Evolutionary conservation across 208 protist genomes (phyloP).

Genomic region (Wallacemonas sp.): DNA sequence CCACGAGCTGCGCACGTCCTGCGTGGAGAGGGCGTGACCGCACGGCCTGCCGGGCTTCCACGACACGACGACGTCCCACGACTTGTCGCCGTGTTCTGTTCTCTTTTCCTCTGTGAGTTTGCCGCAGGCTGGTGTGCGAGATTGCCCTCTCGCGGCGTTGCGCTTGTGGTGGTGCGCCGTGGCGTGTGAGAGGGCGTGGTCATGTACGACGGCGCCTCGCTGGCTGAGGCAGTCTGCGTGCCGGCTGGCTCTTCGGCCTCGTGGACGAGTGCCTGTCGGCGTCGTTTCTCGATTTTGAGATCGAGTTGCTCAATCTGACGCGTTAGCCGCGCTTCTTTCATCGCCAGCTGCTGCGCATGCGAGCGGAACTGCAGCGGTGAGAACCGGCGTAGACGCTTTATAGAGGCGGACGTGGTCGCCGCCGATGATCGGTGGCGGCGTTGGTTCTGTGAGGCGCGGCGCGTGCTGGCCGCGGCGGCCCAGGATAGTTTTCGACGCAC

Average conservation of each 20-base stretch:
- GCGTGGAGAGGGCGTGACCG: not conserved
- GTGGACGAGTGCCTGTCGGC: conserved; percentile 21
- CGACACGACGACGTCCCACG: too few species aligned
- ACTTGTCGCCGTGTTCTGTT: not conserved
- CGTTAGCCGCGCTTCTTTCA: too few species aligned
- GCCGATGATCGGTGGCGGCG: not conserved
- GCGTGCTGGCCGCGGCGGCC: too few species aligned
- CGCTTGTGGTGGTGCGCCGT: not conserved
- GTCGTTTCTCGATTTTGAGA: conserved; percentile 19
- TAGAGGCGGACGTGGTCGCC: not conserved
- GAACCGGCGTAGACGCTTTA: not conserved
- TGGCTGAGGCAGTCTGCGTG: not conserved
- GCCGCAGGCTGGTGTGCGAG: too few species aligned
- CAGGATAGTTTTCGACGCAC: conserved; percentile 11
- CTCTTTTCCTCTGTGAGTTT: not conserved
- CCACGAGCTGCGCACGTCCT: not conserved
- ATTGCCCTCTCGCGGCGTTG: too few species aligned
- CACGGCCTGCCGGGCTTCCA: not conserved
- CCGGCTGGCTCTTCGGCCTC: not conserved
- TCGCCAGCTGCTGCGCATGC: conserved; percentile 21
- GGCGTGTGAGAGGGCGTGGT: conserved; percentile 8
- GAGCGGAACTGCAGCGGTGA: conserved; percentile 12
- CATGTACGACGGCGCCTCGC: not conserved
- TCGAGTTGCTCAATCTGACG: not conserved
- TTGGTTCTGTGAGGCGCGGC: too few species aligned